A percentile compares a stretch with the other conserved stretches of the same genome.
Conservation (phyloP, 2,329 filamentous ascomycete genomes). For the Fusarium anthophilum region DNA sequence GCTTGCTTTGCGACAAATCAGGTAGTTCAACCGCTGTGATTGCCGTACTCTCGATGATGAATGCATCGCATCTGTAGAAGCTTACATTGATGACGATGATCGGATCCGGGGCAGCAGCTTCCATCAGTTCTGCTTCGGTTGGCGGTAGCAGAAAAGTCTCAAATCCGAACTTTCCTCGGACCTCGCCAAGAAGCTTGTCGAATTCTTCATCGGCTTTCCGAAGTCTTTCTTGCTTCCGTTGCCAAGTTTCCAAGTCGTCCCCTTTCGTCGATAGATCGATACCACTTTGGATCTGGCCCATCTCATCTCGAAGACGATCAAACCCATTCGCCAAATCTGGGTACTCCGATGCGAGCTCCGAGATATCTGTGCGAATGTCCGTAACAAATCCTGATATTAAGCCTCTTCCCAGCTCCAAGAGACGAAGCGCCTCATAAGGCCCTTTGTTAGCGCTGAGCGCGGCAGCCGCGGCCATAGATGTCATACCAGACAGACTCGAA, state of each 20-base stretch:
- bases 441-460: accelerated
- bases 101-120: background rate
- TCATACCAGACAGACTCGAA: background rate
- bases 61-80: background rate
- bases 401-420: background rate
- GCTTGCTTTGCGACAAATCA: background rate
- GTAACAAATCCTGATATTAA: background rate
- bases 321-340: background rate
- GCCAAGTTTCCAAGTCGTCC: background rate
- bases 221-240: background rate
- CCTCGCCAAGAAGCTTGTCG: accelerated
- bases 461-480: background rate
- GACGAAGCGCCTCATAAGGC: accelerated
- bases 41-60: background rate
- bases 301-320: background rate
- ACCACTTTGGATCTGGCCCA: accelerated
- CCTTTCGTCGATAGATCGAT: accelerated
- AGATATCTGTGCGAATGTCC: background rate
- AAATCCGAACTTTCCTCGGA: background rate
- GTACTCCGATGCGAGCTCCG: accelerated
- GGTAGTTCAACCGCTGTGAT: background rate
- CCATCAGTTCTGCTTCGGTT: background rate
- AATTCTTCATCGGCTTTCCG: background rate
- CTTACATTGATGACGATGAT: background rate
- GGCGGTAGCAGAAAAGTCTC: background rate